A percentile compares a stretch with the other conserved stretches of the same genome.
These are phyloP conservation scores for Geranium rotundifolium DNA, from an alignment of 345 rosid genomes.

Conservation along the genomic window DNA sequence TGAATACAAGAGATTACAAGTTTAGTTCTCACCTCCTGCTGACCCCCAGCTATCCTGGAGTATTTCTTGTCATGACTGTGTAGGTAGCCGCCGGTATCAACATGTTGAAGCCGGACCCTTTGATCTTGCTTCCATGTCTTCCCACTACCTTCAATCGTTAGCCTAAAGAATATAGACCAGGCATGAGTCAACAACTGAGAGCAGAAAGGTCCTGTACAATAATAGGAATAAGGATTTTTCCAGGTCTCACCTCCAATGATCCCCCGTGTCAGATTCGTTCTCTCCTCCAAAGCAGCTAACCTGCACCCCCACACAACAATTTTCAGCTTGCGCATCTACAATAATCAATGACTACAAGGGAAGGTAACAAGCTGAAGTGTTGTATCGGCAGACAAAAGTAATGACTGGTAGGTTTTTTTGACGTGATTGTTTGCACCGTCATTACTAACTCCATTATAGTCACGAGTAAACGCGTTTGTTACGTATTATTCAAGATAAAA, in stretches of 20 bases:
- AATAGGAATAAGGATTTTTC: too few relatives aligned
- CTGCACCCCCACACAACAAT: slow-evolving; percentile 20
- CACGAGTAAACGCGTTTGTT: too few relatives aligned
- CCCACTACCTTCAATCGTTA: slow-evolving; percentile 79
- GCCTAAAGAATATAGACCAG: slow-evolving; percentile 29
- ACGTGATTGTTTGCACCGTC: too few relatives aligned
- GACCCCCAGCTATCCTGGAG: slow-evolving; percentile 92
- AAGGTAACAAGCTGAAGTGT: too few relatives aligned
- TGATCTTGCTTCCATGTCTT: slow-evolving; percentile 96
- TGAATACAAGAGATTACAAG: not conserved
- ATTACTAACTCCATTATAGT: too few relatives aligned
- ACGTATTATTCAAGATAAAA: too few relatives aligned
- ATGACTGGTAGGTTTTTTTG: too few relatives aligned
- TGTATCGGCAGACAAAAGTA: too few relatives aligned
- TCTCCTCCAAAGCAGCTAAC: slow-evolving; percentile 98
- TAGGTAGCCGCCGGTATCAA: slow-evolving; percentile 86
- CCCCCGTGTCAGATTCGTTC: slow-evolving; percentile 85
- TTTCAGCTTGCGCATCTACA: not conserved
- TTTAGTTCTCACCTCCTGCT: slow-evolving; percentile 69
- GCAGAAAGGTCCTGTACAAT: not conserved
- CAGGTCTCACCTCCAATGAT: slow-evolving; percentile 65
- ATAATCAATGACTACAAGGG: not conserved
- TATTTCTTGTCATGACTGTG: slow-evolving; percentile 98
- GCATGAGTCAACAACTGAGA: not conserved
- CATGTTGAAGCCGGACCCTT: slow-evolving; percentile 79